These are phyloP conservation scores for Ceratocystis colombiana DNA, from an alignment of 2,329 filamentous ascomycete species.

Conservation along the genomic window DNA sequence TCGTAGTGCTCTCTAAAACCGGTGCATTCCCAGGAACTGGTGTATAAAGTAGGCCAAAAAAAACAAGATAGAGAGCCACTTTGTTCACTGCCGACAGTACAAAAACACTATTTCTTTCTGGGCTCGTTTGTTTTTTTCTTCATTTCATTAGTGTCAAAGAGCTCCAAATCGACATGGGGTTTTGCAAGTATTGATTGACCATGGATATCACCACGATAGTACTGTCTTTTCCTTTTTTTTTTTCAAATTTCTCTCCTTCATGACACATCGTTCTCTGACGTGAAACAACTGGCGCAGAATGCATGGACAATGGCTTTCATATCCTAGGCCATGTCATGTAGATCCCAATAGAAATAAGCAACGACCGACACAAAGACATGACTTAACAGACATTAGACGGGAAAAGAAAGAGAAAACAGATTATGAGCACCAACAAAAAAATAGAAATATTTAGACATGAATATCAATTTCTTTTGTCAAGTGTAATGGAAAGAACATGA, in stretches of 20 bases:
- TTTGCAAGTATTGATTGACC: background rate
- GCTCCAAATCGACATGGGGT: background rate
- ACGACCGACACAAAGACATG: background rate
- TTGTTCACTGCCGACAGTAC: background rate
- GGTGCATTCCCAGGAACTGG: conserved; percentile 91
- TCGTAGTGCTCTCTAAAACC: conserved; percentile 85
- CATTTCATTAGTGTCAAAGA: background rate
- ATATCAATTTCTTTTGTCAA: background rate
- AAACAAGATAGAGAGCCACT: background rate
- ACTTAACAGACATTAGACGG: background rate
- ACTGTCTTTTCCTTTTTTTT: background rate
- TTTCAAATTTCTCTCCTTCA: background rate
- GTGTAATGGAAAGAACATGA: background rate
- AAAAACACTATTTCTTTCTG: background rate
- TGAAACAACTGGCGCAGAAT: conserved; percentile 1
- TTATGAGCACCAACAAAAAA: background rate
- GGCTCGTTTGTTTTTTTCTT: background rate
- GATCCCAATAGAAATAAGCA: conserved; percentile 6
- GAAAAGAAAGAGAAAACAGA: background rate
- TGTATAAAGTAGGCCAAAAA: conserved; percentile 34
- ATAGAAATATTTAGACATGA: background rate
- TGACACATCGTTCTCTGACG: background rate
- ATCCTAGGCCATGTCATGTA: background rate
- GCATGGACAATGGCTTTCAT: background rate
- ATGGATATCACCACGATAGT: background rate